Conservation (phyloP, 176 grass and related monocot genomes). For the Zea luxurians region DNA sequence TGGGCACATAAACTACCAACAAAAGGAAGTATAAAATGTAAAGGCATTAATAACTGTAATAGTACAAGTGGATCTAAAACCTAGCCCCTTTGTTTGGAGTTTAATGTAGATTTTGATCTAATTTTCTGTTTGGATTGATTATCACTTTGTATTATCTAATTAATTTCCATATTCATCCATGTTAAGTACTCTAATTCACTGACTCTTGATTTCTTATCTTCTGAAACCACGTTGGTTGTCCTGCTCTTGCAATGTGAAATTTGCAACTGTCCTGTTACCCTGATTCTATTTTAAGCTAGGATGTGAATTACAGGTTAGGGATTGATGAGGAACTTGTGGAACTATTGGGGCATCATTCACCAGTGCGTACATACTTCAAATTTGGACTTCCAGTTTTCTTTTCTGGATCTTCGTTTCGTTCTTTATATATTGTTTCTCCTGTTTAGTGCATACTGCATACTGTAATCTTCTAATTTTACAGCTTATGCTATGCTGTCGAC, state of each 20-base stretch:
- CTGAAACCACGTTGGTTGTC: background rate
- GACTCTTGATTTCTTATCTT: background rate
- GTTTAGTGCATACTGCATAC: background rate
- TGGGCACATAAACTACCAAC: background rate
- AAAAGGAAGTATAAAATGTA: background rate
- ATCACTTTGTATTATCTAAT: background rate
- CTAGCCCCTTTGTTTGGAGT: background rate
- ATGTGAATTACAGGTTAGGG: slow-evolving; percentile 58
- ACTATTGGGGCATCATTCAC: slow-evolving; percentile 71
- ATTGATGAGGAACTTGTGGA: slow-evolving; percentile 90
- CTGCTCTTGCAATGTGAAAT: background rate
- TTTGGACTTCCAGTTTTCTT: background rate
- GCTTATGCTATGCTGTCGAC: slow-evolving; percentile 5
- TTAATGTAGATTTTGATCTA: background rate
- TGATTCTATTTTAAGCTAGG: slow-evolving; percentile 34
- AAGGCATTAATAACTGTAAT: background rate
- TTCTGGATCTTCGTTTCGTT: background rate
- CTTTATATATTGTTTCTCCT: background rate
- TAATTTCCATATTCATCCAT: background rate
- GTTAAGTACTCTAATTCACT: background rate
- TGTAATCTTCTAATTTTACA: background rate
- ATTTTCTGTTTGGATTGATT: background rate
- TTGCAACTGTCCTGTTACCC: background rate
- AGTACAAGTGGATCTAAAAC: background rate
- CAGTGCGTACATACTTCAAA: slow-evolving; percentile 47